phyloP scores from a whole-genome alignment of 1,284 basidiomycete species.

The Rhodotorula sp. region DNA sequence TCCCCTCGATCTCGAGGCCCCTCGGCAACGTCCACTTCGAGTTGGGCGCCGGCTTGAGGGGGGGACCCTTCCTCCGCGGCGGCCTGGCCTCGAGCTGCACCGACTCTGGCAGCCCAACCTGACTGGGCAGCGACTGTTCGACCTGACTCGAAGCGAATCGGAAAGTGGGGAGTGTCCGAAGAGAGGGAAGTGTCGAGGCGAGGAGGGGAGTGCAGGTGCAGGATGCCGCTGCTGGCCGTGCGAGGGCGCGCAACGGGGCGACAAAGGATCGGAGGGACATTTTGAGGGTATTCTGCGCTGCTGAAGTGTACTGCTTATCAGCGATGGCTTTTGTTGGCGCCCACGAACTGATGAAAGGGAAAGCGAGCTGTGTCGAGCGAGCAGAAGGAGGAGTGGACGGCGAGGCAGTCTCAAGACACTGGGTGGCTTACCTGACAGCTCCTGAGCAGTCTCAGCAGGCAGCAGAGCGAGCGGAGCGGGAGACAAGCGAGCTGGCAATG shows the following conservation, averaged over 20 bases:
- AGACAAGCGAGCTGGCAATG: too few species aligned
- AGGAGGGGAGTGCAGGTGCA: constrained; percentile 7
- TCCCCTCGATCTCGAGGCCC: constrained; percentile 34
- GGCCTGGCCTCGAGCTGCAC: too few species aligned
- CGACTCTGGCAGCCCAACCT: too few species aligned
- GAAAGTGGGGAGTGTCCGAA: background rate
- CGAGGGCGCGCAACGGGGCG: background rate
- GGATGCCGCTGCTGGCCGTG: background rate
- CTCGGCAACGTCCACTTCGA: constrained; percentile 34
- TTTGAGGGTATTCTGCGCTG: background rate
- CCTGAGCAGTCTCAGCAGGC: too few species aligned
- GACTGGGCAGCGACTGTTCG: background rate
- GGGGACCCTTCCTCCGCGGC: background rate
- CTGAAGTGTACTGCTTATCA: too few species aligned
- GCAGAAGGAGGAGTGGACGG: background rate
- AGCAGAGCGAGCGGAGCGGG: too few species aligned
- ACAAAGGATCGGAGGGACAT: background rate
- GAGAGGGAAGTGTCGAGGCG: constrained; percentile 1
- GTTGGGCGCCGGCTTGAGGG: constrained; percentile 9
- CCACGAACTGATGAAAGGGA: background rate
- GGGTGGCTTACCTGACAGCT: too few species aligned
- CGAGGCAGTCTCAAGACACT: background rate
- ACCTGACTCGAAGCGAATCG: background rate
- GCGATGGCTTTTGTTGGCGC: too few species aligned
- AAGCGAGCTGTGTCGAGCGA: too few species aligned